A percentile compares a stretch with the other conserved stretches of the same genome.
Conservation (phyloP, 2,329 filamentous ascomycete species). For the Hansfordia pulvinata region DNA sequence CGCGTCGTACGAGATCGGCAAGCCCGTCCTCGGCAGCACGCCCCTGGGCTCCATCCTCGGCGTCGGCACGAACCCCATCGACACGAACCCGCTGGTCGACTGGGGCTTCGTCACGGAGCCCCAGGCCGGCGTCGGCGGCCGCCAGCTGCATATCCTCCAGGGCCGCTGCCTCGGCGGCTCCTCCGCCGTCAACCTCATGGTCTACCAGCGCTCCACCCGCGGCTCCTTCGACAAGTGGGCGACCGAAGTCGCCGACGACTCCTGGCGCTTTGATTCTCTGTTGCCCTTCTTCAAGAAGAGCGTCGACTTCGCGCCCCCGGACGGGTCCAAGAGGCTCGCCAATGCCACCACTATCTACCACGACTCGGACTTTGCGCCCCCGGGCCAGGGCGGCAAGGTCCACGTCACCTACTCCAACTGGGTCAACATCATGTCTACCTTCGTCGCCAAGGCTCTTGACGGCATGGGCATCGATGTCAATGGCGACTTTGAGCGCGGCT, state of each 20-base stretch:
- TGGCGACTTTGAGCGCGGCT: not conserved
- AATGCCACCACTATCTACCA: constrained; percentile 14
- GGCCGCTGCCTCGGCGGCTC: constrained; percentile 21
- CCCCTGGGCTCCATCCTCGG: constrained; percentile 4
- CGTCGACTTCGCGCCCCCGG: constrained; percentile 16
- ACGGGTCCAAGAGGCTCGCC: constrained; percentile 6
- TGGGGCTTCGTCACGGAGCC: constrained; percentile 14
- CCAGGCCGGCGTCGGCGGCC: constrained; percentile 10
- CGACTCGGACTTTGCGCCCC: constrained; percentile 11
- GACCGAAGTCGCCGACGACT: constrained; percentile 15
- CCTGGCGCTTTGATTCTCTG: constrained; percentile 14
- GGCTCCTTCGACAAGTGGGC: constrained; percentile 16
- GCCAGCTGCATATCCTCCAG: constrained; percentile 20
- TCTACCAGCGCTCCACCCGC: constrained; percentile 12
- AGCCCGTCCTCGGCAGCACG: not conserved
- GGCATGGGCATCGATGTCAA: not conserved
- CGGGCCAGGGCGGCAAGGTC: constrained; percentile 10
- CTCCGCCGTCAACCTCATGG: constrained; percentile 15
- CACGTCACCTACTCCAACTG: constrained; percentile 13
- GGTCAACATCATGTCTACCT: constrained; percentile 9
- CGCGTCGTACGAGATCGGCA: constrained; percentile 4
- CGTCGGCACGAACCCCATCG: constrained; percentile 5
- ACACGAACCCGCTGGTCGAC: constrained; percentile 15
- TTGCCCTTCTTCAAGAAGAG: constrained; percentile 19
- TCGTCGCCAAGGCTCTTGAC: constrained; percentile 4